phyloP scores from a whole-genome alignment of 1,284 basidiomycete genomes.

The Jaminaea rosea region DNA sequence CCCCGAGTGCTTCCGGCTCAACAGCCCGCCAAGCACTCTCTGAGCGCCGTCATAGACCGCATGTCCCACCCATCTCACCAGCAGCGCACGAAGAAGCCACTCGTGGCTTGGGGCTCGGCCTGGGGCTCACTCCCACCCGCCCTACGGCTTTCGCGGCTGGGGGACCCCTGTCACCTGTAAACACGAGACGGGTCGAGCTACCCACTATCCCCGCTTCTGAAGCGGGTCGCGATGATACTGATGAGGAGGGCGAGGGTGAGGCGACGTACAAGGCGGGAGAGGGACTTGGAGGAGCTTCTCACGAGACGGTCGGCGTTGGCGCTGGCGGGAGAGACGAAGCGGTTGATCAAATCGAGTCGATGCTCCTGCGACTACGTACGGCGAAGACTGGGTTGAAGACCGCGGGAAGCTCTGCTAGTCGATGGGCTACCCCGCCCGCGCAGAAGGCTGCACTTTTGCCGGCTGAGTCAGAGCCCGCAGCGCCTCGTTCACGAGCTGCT shows the following conservation, averaged over 20 bases:
- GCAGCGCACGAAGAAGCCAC: not conserved
- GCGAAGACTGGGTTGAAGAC: constrained; percentile 13
- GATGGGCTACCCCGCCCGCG: no score
- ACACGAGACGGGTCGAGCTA: not conserved
- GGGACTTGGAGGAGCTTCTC: not conserved
- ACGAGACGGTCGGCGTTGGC: not conserved
- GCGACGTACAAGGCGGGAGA: not conserved
- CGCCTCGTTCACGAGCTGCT: no score
- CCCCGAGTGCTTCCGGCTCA: not conserved
- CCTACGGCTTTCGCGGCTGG: not conserved
- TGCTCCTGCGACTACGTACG: constrained; percentile 19
- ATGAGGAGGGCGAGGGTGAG: not conserved
- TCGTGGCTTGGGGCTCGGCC: constrained; percentile 18
- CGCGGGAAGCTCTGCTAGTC: not conserved
- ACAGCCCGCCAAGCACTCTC: not conserved
- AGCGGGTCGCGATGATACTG: not conserved
- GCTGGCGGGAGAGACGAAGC: not conserved
- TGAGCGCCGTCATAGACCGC: not conserved
- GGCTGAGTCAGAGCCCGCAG: not conserved
- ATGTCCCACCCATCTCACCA: not conserved
- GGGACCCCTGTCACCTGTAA: not conserved
- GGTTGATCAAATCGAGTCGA: constrained; percentile 16
- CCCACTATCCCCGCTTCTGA: not conserved
- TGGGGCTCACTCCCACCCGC: constrained; percentile 13
- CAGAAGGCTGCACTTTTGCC: not conserved